These are phyloP conservation scores for Salix brachista DNA, from an alignment of 345 rosid species.

Conservation along the genomic window DNA sequence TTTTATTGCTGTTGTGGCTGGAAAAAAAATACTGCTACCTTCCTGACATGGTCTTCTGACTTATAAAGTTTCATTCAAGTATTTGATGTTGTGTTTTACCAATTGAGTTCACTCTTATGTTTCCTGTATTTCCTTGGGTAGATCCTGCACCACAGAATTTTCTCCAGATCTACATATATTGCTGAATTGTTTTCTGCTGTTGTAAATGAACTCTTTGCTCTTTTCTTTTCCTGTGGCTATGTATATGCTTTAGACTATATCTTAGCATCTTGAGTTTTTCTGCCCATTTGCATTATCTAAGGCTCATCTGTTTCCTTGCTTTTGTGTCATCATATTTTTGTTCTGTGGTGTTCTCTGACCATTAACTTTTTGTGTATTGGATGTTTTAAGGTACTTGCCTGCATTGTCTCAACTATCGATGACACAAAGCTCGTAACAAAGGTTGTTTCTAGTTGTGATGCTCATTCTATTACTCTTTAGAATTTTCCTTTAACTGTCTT, in stretches of 20 bases:
- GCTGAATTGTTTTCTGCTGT: not conserved
- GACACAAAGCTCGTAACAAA: constrained; percentile 86
- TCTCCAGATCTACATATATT: not conserved
- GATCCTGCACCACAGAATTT: not conserved
- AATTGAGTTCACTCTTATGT: not conserved
- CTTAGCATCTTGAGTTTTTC: not conserved
- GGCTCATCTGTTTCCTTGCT: not conserved
- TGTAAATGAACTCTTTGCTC: not conserved
- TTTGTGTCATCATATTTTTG: not conserved
- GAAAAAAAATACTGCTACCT: not conserved
- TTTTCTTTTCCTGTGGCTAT: not conserved
- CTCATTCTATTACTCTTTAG: not conserved
- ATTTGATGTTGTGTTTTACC: not conserved
- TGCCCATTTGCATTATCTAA: not conserved
- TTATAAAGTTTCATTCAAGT: not conserved
- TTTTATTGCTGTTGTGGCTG: not conserved
- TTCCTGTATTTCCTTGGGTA: not conserved
- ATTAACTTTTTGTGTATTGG: not conserved
- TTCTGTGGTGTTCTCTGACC: not conserved
- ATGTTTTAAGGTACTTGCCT: constrained; percentile 63
- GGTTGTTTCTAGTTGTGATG: constrained; percentile 40
- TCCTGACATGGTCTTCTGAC: not conserved
- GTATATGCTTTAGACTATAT: not conserved
- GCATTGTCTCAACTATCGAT: constrained; percentile 69
- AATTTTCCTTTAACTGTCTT: constrained; percentile 5